Base-by-base conservation (phyloP, 208 protist species). In the Wallacemonas sp. region DNA sequence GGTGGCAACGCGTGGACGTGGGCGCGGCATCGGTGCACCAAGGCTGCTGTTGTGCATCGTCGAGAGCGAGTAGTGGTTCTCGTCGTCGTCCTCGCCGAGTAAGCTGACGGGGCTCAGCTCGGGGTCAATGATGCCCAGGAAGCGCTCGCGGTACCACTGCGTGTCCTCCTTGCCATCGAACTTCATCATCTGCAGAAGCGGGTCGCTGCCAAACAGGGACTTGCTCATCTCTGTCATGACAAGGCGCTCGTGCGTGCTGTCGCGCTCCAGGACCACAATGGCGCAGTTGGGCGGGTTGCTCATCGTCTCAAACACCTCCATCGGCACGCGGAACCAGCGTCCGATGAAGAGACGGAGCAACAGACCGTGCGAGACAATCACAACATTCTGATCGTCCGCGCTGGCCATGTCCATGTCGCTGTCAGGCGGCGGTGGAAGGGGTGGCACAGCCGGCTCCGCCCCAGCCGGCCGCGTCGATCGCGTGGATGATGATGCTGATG, bases 281-380 rank as follows among this genome's bases (percentile, higher is more conserved):
- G 77, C 61, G 69, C 92, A 95, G 73, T 97, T 97, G 3, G 89
- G 87, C 14, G 92, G 92, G 76, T 97, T 97, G 33, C 65, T 66
- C 92, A 97, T 92, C 41, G 84, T 92, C 64, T 97, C 89, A 63
- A 92, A 91, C 25, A 89, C 81, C 57, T 93, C 83, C 78, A 94
- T 84, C 61, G 89, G 84, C 25, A 95, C 76, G 16, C 70, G 65
- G 45, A 92, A 95, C 89, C 92, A 97, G 16, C 87, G 80, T 4
- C 74, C 84, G 63, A 97, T 79, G 57, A 97, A 95, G 26, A 93
- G 72, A 23, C 92, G 85, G 31, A 97, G 89, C 10, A 94, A 70
- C 3, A 97, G 78, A 1, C 92, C 92, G 63, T 97, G 92, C 18
- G 88, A 79, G 45, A 97, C 82, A 38, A 97, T 91, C 12, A 95